Base-by-base conservation (phyloP, 176 grass and related monocot genomes). In the Aegilops tauschii region DNA sequence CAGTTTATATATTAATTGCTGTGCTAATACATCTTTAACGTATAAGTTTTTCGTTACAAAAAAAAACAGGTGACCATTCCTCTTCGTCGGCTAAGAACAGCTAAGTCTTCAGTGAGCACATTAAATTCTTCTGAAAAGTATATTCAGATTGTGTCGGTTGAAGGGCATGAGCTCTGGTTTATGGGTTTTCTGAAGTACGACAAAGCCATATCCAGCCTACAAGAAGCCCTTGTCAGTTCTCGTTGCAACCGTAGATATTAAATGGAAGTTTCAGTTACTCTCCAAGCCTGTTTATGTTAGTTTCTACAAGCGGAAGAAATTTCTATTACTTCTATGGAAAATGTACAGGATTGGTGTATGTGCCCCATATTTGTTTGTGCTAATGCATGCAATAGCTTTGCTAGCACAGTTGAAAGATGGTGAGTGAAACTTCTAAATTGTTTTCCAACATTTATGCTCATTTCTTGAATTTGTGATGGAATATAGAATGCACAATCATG, bases 161-260 rank as follows among this genome's bases (percentile, higher is more conserved):
- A 97, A 69, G 89, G 92, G 3, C 92, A 97, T 5, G 94, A 97
- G 76, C 94, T 97, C 72, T 97, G 94, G 92, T 94, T 97, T 86
- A 94, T 97, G 91, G 90, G 92, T 74, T 97, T 97, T 92, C 90
- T 92, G 40, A 86, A 86, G 85, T 97, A 94, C 3, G 90, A 97
- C 58, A 86, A 82, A 64, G 92, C 94, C 7, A 83, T 88, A 28
- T 80, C 86, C 21, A 90, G 90, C 82, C 92, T 94, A 50, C 90
- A 94, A 90, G 94, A 97, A 84, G 90, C 90, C 84, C 4, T 97
- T 78, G 67, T 62, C 44, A 87, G 65, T 85, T 85, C 87, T 65
- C 90, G 90, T 54, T 92, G 82, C 94, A 91, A 69, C 92, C 92
- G 9, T 93, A 88, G 71, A 90, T 66, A 84, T 59, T 25, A 56